A percentile compares a stretch with the other conserved stretches of the same genome.
Evolutionary conservation across 768 basidiomycete species (phyloP).

Genomic region (Leccinellum rugosiceps): DNA sequence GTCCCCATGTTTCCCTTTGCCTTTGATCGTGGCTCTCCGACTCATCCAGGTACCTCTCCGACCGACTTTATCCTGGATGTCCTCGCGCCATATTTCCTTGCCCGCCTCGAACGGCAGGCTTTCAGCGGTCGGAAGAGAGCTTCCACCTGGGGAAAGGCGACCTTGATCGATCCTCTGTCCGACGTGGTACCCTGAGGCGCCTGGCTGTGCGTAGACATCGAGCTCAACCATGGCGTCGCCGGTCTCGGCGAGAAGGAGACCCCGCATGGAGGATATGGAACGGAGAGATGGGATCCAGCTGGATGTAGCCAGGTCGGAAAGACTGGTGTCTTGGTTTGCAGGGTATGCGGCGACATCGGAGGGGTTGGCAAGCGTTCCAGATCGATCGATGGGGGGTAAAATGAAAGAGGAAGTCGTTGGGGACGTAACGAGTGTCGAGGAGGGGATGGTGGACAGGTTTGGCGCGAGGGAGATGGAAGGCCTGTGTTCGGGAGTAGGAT

Average conservation of each 20-base stretch:
- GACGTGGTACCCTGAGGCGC: conserved; percentile 37
- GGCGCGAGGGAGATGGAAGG: conserved; percentile 17
- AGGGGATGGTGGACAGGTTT: conserved; percentile 27
- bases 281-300: conserved; percentile 28
- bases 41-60: conserved; percentile 18
- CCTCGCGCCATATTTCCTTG: conserved; percentile 23
- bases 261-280: conserved; percentile 43
- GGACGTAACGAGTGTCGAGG: conserved; percentile 23
- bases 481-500: conserved; percentile 6
- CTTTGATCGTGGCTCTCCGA: conserved; percentile 7
- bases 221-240: conserved; percentile 48
- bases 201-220: conserved; percentile 32
- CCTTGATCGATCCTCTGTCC: conserved; percentile 40
- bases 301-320: neutral
- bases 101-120: conserved; percentile 14
- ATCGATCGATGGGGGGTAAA: conserved; percentile 12
- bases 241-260: conserved; percentile 44
- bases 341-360: conserved; percentile 22
- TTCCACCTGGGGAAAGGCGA: conserved; percentile 30
- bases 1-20: conserved; percentile 6
- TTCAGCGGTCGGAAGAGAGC: conserved; percentile 13
- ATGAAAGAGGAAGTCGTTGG: conserved; percentile 26
- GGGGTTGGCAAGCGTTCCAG: conserved; percentile 8
- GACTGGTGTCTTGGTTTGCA: neutral
- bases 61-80: neutral